phyloP scores from a whole-genome alignment of 768 basidiomycete species.

The Hydnomerulius pinastri region DNA sequence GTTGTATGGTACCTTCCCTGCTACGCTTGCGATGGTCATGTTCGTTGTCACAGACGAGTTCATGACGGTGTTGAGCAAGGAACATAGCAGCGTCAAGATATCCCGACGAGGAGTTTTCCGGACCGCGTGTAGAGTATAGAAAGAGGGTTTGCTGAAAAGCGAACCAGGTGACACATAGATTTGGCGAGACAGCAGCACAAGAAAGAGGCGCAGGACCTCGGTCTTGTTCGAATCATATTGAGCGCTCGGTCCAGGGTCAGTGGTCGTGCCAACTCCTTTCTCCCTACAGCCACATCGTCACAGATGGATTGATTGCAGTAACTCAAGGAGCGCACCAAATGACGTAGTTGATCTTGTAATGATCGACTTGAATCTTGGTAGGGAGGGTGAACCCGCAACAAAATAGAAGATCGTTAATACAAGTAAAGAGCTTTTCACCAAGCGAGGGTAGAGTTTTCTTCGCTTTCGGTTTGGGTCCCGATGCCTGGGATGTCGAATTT shows the following conservation, averaged over 20 bases:
- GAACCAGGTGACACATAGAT: conserved; percentile 78
- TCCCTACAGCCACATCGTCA: conserved; percentile 58
- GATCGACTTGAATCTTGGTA: conserved; percentile 70
- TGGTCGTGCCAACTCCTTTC: conserved; percentile 89
- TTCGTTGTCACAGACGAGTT: conserved; percentile 57
- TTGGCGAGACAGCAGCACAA: conserved; percentile 86
- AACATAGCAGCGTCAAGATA: conserved; percentile 91
- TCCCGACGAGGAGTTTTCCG: conserved; percentile 76
- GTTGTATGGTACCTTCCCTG: conserved; percentile 84
- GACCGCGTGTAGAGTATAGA: conserved; percentile 76
- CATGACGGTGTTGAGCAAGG: conserved; percentile 87
- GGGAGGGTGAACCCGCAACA: conserved; percentile 94
- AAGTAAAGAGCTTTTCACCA: conserved; percentile 77
- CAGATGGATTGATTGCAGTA: conserved; percentile 2
- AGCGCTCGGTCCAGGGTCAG: conserved; percentile 63
- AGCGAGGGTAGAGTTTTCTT: conserved; percentile 68
- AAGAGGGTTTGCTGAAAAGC: conserved; percentile 71
- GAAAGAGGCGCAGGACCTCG: conserved; percentile 87
- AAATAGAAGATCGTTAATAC: conserved; percentile 84
- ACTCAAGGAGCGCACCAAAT: conserved; percentile 66
- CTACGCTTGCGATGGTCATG: conserved; percentile 64
- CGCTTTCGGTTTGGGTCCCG: conserved; percentile 29
- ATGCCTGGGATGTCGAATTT: conserved; percentile 12
- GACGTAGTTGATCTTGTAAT: conserved; percentile 81
- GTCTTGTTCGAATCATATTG: conserved; percentile 78